Base-by-base conservation (phyloP, 2,329 filamentous ascomycete species). In the Zymoseptoria passerinii region DNA sequence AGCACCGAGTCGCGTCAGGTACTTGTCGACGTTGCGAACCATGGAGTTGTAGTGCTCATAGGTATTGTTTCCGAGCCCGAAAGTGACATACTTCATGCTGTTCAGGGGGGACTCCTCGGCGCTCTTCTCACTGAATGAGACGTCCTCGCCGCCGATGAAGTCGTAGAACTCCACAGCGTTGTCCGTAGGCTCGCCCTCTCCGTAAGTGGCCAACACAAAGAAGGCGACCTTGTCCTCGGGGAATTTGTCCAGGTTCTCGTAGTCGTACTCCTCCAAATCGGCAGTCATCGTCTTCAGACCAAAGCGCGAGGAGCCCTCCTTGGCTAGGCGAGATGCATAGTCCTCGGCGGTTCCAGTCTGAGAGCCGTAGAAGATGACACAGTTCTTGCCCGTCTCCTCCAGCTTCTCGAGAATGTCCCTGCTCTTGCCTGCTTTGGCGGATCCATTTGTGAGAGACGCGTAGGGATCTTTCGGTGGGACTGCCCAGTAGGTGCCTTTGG, bases 31-130 rank as follows among this genome's bases (percentile, higher is more conserved):
- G 63, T 92, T 89, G 73, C 92, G 90, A 61, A 99, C 92, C 90
- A 99, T 96, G 55, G 88, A 88, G 79, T 99, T 99, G 82, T 96
- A 99, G 80, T 99, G 94, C 73, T 99, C 94, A 73, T 99, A 99
- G 28, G 94, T 97, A 80, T 97, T 99, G 81, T 99, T 99, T 66
- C 94, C 94, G 48, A 99, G 85, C 70, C 94, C 94, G 70, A 99
- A 99, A 58, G 91, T 83, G 70, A 99, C 91, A 72, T 92, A 99
- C 74, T 92, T 92, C 71, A 99, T 83, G 69, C 90, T 92, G 54
- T 78, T 80, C 56, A 99, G 83, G 53, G 92, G 83, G 62, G 87
- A 82, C 20, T 92, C 88, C 51, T 83, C 82, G 16, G 74, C 73
- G 50, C 74, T 78, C 67, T 85, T 83, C 70, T 91, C 84, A 66